Base-by-base conservation (phyloP, 2,329 filamentous ascomycete genomes). In the Helminthosporium solani region DNA sequence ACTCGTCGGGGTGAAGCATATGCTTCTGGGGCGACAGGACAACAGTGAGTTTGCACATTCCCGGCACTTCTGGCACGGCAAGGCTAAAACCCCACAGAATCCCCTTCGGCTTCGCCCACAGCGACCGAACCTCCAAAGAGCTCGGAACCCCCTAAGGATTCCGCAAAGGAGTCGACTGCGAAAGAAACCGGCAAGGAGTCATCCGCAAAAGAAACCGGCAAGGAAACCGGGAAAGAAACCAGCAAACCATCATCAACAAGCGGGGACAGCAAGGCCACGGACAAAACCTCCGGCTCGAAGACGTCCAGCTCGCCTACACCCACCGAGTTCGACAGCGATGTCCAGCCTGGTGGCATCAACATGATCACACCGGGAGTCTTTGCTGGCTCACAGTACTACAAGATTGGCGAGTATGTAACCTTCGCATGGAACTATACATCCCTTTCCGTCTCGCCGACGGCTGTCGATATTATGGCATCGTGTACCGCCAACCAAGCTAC, bases 381-480 rank as follows among this genome's bases (percentile, higher is more conserved):
- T 7, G 72, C 73, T 7, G 72, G 75, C 14, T 70, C 76, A 3
- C 76, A 78, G 44, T 86, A 80, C 70, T 85, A 83, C 75, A 86
- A 84, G 66, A 79, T 86, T 54, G 80, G 80, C 15, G 75, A 85
- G 35, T 75, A 73, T 48, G 71, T 85, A 23, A 85, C 83, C 0
- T 84, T 86, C 55, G 78, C 74, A 16, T 87, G 84, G 83, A 86
- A 87, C 68, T 86, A 85, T 68, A 87, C 84, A 12, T 83, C 80
- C 9, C 70, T 86, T 19, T 76, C 73, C 16, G 73, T 79, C 15
- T 81, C 79, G 0, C 84, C 84, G 0, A 73, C 75, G 1, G 76
- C 75, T 34, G 72, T 87, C 56, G 81, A 86, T 55, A 75, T 86
- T 30, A 68, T 85, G 34, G 83, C 84, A 1, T 78, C 77, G 9